Percentiles rank a stretch among this genome's conserved stretches.
Conservation (phyloP, 2,329 filamentous ascomycete species). For the Arthrocladium fulminans region DNA sequence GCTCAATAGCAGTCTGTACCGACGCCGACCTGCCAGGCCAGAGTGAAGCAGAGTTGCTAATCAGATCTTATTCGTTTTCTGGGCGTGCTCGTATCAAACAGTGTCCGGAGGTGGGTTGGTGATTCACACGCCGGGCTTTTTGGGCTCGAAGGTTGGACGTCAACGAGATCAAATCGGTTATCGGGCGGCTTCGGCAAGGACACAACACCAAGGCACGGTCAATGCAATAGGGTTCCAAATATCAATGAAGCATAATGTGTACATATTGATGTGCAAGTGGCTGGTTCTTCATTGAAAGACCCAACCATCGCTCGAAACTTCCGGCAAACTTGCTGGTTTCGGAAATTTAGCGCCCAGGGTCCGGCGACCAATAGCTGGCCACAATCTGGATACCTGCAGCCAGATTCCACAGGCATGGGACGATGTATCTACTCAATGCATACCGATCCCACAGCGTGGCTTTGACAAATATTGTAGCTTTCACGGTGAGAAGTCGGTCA, state of each 20-base stretch:
- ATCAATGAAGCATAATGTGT: slow-evolving; percentile 9
- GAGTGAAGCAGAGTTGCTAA: not conserved
- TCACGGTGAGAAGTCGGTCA: no score
- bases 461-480: no score
- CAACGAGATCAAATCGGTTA: not conserved
- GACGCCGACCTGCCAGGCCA: not conserved
- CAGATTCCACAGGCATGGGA: no score
- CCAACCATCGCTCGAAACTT: not conserved
- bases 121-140: not conserved
- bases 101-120: not conserved
- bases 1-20: not conserved
- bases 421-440: no score
- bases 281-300: not conserved
- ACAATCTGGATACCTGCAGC: no score
- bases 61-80: no score
- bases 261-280: slow-evolving; percentile 6
- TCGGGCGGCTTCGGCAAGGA: not conserved
- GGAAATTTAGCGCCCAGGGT: not conserved
- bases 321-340: not conserved
- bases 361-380: not conserved
- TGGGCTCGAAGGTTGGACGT: not conserved
- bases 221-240: slow-evolving; percentile 4
- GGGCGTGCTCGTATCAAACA: no score
- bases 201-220: not conserved
- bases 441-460: no score